phyloP scores from a whole-genome alignment of 2,329 filamentous ascomycete species.

The Penicillium sp. region DNA sequence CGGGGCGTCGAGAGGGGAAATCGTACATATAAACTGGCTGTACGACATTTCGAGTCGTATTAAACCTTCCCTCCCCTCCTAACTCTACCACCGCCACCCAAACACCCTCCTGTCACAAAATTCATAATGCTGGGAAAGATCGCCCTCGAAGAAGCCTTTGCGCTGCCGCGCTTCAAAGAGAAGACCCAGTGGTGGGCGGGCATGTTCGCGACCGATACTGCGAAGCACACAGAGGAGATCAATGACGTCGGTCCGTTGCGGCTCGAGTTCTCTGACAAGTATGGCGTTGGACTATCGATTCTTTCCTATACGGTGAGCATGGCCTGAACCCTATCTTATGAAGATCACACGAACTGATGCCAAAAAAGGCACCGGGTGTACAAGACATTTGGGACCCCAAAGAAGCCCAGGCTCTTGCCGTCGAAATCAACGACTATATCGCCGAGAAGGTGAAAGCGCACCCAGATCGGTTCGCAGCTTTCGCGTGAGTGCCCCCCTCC shows the following conservation, averaged over 20 bases:
- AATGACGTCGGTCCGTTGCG: constrained; percentile 49
- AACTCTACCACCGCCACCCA: not conserved
- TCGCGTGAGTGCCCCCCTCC: constrained; percentile 35
- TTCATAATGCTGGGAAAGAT: constrained; percentile 60
- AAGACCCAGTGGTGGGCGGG: constrained; percentile 64
- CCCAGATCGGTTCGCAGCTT: constrained; percentile 49
- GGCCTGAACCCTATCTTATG: no score
- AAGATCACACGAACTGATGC: no score
- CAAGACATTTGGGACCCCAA: constrained; percentile 50
- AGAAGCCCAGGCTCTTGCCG: constrained; percentile 48
- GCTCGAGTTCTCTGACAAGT: constrained; percentile 47
- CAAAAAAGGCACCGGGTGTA: constrained; percentile 42
- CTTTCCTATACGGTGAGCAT: constrained; percentile 47
- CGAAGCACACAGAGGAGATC: constrained; percentile 61
- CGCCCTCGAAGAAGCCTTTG: constrained; percentile 64
- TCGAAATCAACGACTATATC: constrained; percentile 53
- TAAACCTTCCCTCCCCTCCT: not conserved
- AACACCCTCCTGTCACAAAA: not conserved
- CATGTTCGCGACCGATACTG: constrained; percentile 61
- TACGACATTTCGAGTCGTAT: not conserved
- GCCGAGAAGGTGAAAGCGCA: constrained; percentile 46
- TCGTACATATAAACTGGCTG: not conserved
- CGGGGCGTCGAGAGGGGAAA: not conserved
- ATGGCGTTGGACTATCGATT: constrained; percentile 52
- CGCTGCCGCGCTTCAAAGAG: constrained; percentile 60